A percentile compares a stretch with the other conserved stretches of the same genome.
These are phyloP conservation scores for Tylopilus sp. DNA, from an alignment of 768 basidiomycete genomes.

Conservation along the genomic window DNA sequence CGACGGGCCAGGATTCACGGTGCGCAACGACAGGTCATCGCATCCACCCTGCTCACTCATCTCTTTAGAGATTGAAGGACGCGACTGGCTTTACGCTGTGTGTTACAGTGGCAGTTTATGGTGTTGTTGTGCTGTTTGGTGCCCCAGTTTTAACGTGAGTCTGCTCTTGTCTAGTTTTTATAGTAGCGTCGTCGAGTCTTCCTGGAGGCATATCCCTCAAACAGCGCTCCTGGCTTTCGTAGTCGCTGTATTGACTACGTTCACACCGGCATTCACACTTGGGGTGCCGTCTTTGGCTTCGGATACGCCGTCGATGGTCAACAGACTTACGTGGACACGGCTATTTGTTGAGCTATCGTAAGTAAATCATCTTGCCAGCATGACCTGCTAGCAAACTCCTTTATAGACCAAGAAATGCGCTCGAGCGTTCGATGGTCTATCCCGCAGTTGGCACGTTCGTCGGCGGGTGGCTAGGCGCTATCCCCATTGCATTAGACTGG, in stretches of 20 bases:
- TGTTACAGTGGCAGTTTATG: constrained; percentile 45
- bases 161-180: neutral
- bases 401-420: constrained; percentile 51
- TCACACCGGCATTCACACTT: constrained; percentile 66
- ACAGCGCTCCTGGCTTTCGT: constrained; percentile 71
- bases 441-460: constrained; percentile 68
- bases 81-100: constrained; percentile 54
- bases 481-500: constrained; percentile 94
- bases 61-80: constrained; percentile 44
- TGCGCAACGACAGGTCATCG: constrained; percentile 26
- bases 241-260: constrained; percentile 60
- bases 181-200: neutral
- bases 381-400: neutral
- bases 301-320: constrained; percentile 44
- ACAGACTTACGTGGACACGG: constrained; percentile 67
- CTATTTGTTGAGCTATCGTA: constrained; percentile 82
- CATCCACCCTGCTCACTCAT: neutral
- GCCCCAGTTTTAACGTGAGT: constrained; percentile 63
- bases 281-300: constrained; percentile 53
- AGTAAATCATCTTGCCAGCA: constrained; percentile 33
- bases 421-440: constrained; percentile 79
- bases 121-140: constrained; percentile 63
- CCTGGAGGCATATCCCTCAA: constrained; percentile 46
- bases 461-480: constrained; percentile 78
- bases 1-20: constrained; percentile 38